phyloP scores from a whole-genome alignment of 495 filamentous ascomycete genomes.

The Poronia punctata region DNA sequence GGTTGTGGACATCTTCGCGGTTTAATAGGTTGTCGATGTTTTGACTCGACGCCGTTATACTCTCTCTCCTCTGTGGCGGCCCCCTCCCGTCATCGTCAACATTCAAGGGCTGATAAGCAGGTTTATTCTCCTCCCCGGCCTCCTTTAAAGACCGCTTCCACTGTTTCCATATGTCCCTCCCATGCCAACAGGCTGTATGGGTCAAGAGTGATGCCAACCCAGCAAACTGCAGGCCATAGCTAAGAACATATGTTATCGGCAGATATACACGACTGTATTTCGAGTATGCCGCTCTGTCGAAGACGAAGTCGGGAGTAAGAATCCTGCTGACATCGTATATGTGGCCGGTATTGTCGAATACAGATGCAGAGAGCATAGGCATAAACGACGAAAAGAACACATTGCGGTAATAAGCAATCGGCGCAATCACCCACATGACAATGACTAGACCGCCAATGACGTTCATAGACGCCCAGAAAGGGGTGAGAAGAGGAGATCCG shows the following conservation, averaged over 20 bases:
- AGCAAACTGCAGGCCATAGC: slow-evolving; percentile 76
- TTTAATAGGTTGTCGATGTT: slow-evolving; percentile 52
- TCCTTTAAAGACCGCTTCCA: slow-evolving; percentile 51
- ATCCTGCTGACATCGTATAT: slow-evolving; percentile 71
- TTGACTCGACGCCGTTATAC: slow-evolving; percentile 27
- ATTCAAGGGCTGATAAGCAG: slow-evolving; percentile 37
- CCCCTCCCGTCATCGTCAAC: slow-evolving; percentile 15
- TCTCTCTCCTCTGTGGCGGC: slow-evolving; percentile 7
- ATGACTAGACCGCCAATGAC: slow-evolving; percentile 77
- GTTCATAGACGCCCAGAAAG: slow-evolving; percentile 88
- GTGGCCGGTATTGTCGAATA: slow-evolving; percentile 76
- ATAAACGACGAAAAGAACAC: slow-evolving; percentile 70
- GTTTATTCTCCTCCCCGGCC: slow-evolving; percentile 34
- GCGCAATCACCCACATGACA: slow-evolving; percentile 86
- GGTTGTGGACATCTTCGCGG: slow-evolving; percentile 69
- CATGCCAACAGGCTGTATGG: slow-evolving; percentile 68
- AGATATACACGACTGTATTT: slow-evolving; percentile 75
- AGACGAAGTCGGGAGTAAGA: slow-evolving; percentile 61
- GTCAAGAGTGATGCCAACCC: slow-evolving; percentile 65
- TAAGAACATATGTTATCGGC: slow-evolving; percentile 75
- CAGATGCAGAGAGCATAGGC: slow-evolving; percentile 66
- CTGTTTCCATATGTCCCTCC: slow-evolving; percentile 64
- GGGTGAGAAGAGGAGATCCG: slow-evolving; percentile 76
- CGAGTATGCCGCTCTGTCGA: slow-evolving; percentile 63
- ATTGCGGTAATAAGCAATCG: slow-evolving; percentile 75